phyloP scores from a whole-genome alignment of 768 basidiomycete species.

The Termitomyces sp. region DNA sequence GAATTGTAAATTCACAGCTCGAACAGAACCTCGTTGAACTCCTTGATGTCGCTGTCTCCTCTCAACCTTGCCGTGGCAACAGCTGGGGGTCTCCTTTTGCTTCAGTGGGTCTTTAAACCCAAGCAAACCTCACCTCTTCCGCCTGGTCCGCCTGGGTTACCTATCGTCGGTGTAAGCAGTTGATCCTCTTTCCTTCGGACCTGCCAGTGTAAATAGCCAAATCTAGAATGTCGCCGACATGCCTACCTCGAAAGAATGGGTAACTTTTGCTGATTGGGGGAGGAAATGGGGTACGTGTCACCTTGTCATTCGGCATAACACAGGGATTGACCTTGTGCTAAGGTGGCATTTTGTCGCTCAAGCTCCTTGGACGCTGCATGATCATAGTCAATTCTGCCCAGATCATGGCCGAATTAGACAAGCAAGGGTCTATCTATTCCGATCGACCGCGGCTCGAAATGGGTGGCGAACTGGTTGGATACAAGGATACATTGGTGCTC shows the following conservation, averaged over 20 bases:
- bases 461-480: conserved; percentile 49
- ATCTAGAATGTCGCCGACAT: conserved; percentile 44
- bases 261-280: conserved; percentile 48
- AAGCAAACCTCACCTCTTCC: conserved; percentile 23
- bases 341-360: conserved; percentile 38
- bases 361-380: conserved; percentile 40
- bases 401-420: conserved; percentile 45
- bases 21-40: too few relatives aligned
- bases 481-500: conserved; percentile 43
- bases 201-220: not conserved
- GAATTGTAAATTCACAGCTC: not conserved
- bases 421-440: conserved; percentile 43
- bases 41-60: not conserved
- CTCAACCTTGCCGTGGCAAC: conserved; percentile 2
- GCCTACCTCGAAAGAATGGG: conserved; percentile 42
- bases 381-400: conserved; percentile 45
- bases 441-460: conserved; percentile 45
- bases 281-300: conserved; percentile 42
- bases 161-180: conserved; percentile 9
- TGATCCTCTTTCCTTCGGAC: not conserved
- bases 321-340: not conserved
- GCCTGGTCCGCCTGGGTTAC: conserved; percentile 37
- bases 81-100: conserved; percentile 1
- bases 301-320: not conserved
- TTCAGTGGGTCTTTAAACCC: conserved; percentile 19